Base-by-base conservation (phyloP, 116 monocot genomes). In the Cymodocea nodosa region DNA sequence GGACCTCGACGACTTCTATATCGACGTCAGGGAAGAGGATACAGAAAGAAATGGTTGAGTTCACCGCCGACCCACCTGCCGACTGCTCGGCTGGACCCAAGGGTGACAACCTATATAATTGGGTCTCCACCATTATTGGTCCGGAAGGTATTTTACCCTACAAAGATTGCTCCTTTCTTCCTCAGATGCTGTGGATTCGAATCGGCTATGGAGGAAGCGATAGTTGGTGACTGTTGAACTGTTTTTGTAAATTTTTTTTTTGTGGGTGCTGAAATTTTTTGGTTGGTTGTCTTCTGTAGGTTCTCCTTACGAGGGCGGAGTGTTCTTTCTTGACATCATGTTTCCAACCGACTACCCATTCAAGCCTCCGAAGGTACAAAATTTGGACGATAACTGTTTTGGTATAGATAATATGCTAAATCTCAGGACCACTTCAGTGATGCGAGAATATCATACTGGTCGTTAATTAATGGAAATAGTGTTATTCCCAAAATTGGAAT, bases 61-160 rank as follows among this genome's bases (percentile, higher is more conserved):
- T 89, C 51, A 77, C 65, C 71, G 74, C 79, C 20, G 79, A 94
- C 35, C 86, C 93, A 0, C 89, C 84, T 16, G 51, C 79, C 13
- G 85, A 83, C 35, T 95, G 95, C 76, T 90, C 83, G 14, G 85
- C 91, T 0, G 97, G 97, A 8, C 97, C 97, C 56, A 97, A 88
- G 70, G 84, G 85, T 30, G 90, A 95, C 68, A 83, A 84, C 55
- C 88, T 97, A 66, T 91, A 91, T 82, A 81, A 84, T 67, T 97
- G 97, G 91, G 63, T 97, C 74, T 83, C 97, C 74, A 91, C 97
- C 74, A 76, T 97, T 55, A 71, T 91, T 52, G 97, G 88, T 2
- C 97, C 97, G 23, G 55, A 69, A 56, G 91, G 95, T 97, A 14
- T 5, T 6, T 2, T 30, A 44, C 48, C 3, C 50, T 18, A 18